Evolutionary conservation across 1,139 yeast species (phyloP), one percentile per base, ranked within the genome.

Genomic region (Blastobotrys aristatus): DNA sequence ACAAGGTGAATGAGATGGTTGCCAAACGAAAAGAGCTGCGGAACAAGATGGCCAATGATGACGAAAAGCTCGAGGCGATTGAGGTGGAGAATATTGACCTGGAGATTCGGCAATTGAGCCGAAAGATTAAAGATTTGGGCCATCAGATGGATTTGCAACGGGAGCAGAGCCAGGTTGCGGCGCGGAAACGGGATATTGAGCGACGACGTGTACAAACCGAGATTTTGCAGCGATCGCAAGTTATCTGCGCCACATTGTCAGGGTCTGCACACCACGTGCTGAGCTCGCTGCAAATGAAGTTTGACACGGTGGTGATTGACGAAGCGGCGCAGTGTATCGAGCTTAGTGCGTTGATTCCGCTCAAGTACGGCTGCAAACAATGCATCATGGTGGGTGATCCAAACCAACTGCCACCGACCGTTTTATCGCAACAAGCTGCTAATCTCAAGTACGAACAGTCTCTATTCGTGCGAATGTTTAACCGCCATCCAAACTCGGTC

Each of bases 361-460:
- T 94, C 55, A 75, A 96, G 60, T 94, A 90, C 64, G 98, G 98
- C 1, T 87, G 96, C 59, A 81, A 76, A 53, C 80, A 82, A 49
- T 90, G 97, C 70, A 84, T 94, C 44, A 87, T 94, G 96, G 99
- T 94, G 45, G 99, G 99, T 62, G 99, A 94, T 71, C 98, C 98
- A 2, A 90, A 92, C 63, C 99, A 94, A 69, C 75, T 94, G 53
- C 99, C 98, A 0, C 99, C 99, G 0, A 94, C 99, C 0, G 98
- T 94, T n/a, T 68, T 94, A 22, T 92, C 98, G 0, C 90, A 85
- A 58, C 82, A 81, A 7, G 97, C 97, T 1, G 82, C 95, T 1
- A 73, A 78, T 5, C 77, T 75, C 53, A 79, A 81, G 40, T 94
- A 94, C 61, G 96, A 92, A 54, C 96, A 90, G 64, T 85, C 96